Conservation (phyloP, 371 early-diverging fungal species). For the Apophysomyces trapeziformis region DNA sequence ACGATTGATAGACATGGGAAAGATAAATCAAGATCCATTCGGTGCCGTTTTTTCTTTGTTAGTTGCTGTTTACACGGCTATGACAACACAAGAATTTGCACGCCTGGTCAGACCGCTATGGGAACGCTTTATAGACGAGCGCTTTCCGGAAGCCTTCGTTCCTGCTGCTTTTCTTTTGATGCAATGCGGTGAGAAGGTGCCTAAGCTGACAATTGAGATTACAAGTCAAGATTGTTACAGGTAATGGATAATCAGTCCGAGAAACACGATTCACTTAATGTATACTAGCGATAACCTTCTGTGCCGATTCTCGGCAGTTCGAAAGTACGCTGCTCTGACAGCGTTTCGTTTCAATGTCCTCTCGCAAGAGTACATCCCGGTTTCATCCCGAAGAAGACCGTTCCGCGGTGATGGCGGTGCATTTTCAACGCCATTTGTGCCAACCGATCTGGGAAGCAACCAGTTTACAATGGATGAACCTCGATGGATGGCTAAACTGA, state of each 20-base stretch:
- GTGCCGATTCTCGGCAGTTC: constrained; percentile 46
- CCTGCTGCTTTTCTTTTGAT: constrained; percentile 64
- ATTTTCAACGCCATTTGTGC: constrained; percentile 62
- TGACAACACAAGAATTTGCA: constrained; percentile 50
- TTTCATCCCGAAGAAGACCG: constrained; percentile 54
- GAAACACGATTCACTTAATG: not conserved
- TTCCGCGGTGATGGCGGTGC: constrained; percentile 60
- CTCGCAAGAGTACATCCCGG: constrained; percentile 57
- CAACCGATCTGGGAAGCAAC: constrained; percentile 64
- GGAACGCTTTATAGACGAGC: constrained; percentile 57
- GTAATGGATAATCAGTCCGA: constrained; percentile 22
- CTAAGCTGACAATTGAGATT: constrained; percentile 46
- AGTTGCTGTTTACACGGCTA: constrained; percentile 58
- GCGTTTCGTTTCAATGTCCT: constrained; percentile 61
- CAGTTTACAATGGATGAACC: constrained; percentile 66
- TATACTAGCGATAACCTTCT: constrained; percentile 52
- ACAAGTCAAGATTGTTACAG: constrained; percentile 52
- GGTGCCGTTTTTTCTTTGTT: constrained; percentile 60
- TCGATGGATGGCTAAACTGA: constrained; percentile 62
- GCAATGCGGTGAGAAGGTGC: constrained; percentile 67
- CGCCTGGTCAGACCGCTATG: constrained; percentile 55
- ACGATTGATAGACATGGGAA: constrained; percentile 45
- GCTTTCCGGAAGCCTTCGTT: constrained; percentile 47
- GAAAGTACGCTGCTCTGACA: constrained; percentile 49
- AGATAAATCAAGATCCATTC: constrained; percentile 56